These are phyloP conservation scores for Wickerhamiella nectarea DNA, from an alignment of 805 yeast genomes.

Conservation along the genomic window DNA sequence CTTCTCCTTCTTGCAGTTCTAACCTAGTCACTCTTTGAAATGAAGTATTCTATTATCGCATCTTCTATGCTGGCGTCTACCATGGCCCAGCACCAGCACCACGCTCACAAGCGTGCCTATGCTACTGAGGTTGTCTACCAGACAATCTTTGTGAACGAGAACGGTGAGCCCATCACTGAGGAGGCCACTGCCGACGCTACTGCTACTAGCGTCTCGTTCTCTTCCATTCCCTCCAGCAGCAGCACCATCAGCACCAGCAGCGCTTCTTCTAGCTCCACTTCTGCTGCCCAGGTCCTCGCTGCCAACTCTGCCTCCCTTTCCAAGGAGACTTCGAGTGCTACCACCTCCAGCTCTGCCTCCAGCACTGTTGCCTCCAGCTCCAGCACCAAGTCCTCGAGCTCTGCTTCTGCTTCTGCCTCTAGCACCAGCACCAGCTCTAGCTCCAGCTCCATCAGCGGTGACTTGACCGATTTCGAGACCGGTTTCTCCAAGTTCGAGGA, in stretches of 20 bases:
- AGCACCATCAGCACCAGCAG: slow-evolving; percentile 12
- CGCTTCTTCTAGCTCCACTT: slow-evolving; percentile 16
- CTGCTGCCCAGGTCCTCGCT: background rate
- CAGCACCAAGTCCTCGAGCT: slow-evolving; percentile 23
- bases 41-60: slow-evolving; percentile 10
- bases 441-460: slow-evolving; percentile 34
- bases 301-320: slow-evolving; percentile 11
- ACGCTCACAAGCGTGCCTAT: slow-evolving; percentile 39
- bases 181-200: slow-evolving; percentile 27
- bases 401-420: slow-evolving; percentile 25
- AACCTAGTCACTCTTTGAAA: slow-evolving; percentile 8
- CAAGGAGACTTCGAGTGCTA: slow-evolving; percentile 18
- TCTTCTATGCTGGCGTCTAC: slow-evolving; percentile 14
- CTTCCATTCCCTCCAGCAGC: slow-evolving; percentile 14
- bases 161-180: slow-evolving; percentile 26
- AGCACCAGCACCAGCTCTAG: slow-evolving; percentile 23
- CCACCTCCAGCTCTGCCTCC: too few species aligned
- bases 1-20: slow-evolving; percentile 3
- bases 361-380: slow-evolving; percentile 21
- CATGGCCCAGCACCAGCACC: slow-evolving; percentile 35
- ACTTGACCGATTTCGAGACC: slow-evolving; percentile 39
- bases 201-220: slow-evolving; percentile 19
- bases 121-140: slow-evolving; percentile 35
- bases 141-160: slow-evolving; percentile 31
- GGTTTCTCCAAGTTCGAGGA: slow-evolving; percentile 57